Base-by-base conservation (phyloP, 1,139 yeast species). In the Debaryomyces sp. region DNA sequence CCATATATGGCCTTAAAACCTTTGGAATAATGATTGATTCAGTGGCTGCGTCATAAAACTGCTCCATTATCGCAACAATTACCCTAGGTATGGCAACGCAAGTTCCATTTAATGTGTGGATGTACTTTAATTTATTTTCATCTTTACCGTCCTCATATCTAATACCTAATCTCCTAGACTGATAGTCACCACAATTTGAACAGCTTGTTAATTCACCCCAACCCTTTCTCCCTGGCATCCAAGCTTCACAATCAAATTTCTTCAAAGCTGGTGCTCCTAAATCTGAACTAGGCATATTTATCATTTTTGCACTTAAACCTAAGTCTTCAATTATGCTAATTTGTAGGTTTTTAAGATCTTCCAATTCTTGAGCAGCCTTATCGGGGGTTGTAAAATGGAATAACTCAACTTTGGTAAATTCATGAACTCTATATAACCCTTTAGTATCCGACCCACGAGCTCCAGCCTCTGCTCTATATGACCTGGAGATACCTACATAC, bases 381-480 rank as follows among this genome's bases (percentile, higher is more conserved):
- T 72, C 76, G 54, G 75, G 55, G 26, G 68, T 61, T 52, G 87
- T 68, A 87, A 96, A 94, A 44, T 88, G 87, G 61, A 94, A 94
- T 46, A 95, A 71, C 65, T 95, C 99, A 1, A 94, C 96, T 63
- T 95, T 95, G 12, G 96, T 89, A 64, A 95, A 95, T 68, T 95
- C 99, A 62, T 95, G 99, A 12, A 95, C 98, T 47, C 99, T 74
- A 60, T 94, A 95, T 2, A 95, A 73, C 0, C 99, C 99, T 59
- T 85, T 84, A 0, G 98, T 90, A 56, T 91, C 97, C 55, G 81
- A 82, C 1, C 99, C 99, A 50, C 97, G 80, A 1, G 99, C 95
- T 1, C 99, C 99, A 0, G 99, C 99, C 64, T 95, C 99, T 0
- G 98, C 97, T 54, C 99, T 77, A 62, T 85, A 95, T 52, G 96